A percentile compares a stretch with the other conserved stretches of the same genome.
phyloP scores from a whole-genome alignment of 768 basidiomycete genomes.

The Boletales sp. region DNA sequence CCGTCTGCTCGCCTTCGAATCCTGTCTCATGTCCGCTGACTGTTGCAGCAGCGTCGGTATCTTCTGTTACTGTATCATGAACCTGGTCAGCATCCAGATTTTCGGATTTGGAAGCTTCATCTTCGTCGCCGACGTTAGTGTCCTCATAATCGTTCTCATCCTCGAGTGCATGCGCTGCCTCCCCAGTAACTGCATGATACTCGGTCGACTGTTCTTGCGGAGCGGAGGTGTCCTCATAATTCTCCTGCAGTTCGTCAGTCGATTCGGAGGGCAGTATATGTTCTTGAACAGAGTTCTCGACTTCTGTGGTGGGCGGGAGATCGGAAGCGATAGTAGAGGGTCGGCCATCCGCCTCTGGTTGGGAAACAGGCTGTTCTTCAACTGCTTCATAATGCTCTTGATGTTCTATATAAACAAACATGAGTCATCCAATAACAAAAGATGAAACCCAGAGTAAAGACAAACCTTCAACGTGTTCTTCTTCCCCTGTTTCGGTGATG shows the following conservation, averaged over 20 bases:
- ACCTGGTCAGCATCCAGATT: conserved; percentile 28
- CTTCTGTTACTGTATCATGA: conserved; percentile 20
- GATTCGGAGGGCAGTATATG: not conserved
- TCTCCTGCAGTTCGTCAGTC: conserved; percentile 11
- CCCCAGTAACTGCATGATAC: conserved; percentile 16
- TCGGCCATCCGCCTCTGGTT: not conserved
- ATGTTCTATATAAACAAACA: conserved; percentile 7
- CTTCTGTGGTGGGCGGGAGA: not conserved
- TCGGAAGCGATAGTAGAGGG: not conserved
- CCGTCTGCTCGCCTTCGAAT: conserved; percentile 31
- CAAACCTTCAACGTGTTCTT: conserved; percentile 21
- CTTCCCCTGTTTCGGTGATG: conserved; percentile 12
- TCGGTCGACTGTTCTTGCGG: conserved; percentile 12
- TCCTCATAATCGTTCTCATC: conserved; percentile 21
- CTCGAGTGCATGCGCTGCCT: conserved; percentile 13
- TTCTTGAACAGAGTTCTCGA: conserved; percentile 4
- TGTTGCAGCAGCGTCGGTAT: conserved; percentile 17
- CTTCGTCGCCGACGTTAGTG: conserved; percentile 16
- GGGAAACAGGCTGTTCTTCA: conserved; percentile 6
- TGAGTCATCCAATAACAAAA: not conserved
- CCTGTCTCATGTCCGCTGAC: conserved; percentile 8
- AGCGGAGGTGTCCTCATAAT: not conserved
- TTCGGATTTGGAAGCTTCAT: conserved; percentile 14
- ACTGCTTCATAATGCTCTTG: conserved; percentile 6
- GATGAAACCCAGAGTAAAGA: not conserved